Evolutionary conservation across 129 eudicot genomes (phyloP).

Genomic region (Lactuca saligna): DNA sequence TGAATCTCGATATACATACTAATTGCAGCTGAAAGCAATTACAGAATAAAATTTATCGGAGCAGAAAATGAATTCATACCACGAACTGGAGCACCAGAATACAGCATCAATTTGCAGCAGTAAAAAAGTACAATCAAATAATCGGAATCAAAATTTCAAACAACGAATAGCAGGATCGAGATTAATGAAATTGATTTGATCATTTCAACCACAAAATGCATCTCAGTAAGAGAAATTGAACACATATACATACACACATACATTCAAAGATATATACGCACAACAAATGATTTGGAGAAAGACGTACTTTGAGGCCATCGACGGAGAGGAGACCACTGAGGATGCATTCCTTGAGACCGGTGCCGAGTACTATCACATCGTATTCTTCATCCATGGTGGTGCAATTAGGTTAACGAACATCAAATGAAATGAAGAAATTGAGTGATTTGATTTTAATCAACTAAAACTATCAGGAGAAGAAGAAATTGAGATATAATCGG

Average conservation of each 20-base stretch:
- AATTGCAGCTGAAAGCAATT: constrained; percentile 5
- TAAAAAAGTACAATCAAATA: not conserved
- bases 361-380: constrained; percentile 60
- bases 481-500: constrained; percentile 26
- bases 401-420: constrained; percentile 21
- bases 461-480: constrained; percentile 7
- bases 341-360: constrained; percentile 73
- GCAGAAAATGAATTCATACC: constrained; percentile 3
- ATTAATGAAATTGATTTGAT: not conserved
- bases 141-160: not conserved
- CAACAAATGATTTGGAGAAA: constrained; percentile 11
- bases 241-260: not conserved
- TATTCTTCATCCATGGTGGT: constrained; percentile 60
- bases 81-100: not conserved
- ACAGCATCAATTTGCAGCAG: not conserved
- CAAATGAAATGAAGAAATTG: constrained; percentile 6
- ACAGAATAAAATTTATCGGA: not conserved
- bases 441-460: constrained; percentile 5
- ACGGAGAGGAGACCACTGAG: constrained; percentile 71
- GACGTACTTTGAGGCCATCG: constrained; percentile 53
- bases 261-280: not conserved
- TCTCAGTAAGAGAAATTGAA: not conserved
- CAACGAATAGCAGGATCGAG: constrained; percentile 9
- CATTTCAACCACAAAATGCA: not conserved
- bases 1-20: not conserved